Evolutionary conservation across 306 rosid genomes (phyloP), one percentile per base, ranked within the genome.

Genomic region (Lathyrus oleraceus): DNA sequence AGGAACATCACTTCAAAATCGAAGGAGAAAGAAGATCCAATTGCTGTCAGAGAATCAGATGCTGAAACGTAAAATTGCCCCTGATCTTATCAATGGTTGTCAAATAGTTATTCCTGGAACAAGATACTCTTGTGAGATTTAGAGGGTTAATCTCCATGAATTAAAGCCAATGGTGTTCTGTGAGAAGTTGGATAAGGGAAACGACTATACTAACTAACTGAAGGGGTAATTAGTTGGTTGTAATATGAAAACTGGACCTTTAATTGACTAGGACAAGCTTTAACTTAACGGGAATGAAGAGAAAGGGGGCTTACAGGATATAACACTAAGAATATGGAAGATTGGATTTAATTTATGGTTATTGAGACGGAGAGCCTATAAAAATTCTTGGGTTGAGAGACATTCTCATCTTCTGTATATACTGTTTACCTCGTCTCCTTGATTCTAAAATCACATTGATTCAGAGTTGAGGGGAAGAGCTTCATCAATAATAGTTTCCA

Each of bases 1-100:
- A 82, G 61, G 67, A 80, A 71, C 49, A 79, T 5, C 45, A 69
- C 84, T 40, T 81, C 81, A n/a, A 74, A 71, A 68, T 81, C 47
- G 70, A 71, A 80, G 72, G 82, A 78, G 68, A 83, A 28, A 62
- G 85, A 65, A 81, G 83, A 84, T 75, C 75, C 81, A 30, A 28
- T 40, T 68, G 67, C 27, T 72, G 67, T 9, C 57, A 62, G 30
- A 28, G 60, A 82, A 36, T 67, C 79, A 45, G 59, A 78, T 43
- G 62, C 65, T 54, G 81, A 78, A 54, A 67, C 45, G 66, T 69
- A 61, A 79, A 70, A 71, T 43, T 27, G 27, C 19, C 15, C 1
- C 10, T 38, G 62, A 28, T 57, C 23, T 47, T 69, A 70, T 28
- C 12, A 1, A 57, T 6, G 48, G 42, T 64, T 54, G 64, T 12